Evolutionary conservation across 1,284 basidiomycete genomes (phyloP), one percentile per base, ranked within the genome.

Genomic region (Apiotrichum porosum): DNA sequence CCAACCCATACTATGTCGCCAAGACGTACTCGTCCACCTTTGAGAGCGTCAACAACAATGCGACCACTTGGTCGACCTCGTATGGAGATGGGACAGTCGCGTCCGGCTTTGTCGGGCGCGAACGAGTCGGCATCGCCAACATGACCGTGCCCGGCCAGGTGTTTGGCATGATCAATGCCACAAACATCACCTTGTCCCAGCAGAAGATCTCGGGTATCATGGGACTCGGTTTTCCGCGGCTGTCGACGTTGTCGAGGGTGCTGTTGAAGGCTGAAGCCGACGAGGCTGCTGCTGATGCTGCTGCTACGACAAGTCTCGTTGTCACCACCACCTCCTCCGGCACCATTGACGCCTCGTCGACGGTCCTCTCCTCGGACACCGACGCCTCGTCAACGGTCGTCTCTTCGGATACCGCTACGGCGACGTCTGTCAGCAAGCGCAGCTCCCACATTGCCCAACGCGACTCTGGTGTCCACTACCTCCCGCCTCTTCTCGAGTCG

Each of bases 191-290:
- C 1, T 50, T 74, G 28, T 46, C 57, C 1, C 49, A 54, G 3
- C 68, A 75, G 50, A 62, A 65, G 17, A 65, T 73, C 17, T 69
- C 70, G 6, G 74, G 74, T 3, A 64, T 76, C 21, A 37, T 74
- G 5, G 74, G 74, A 6, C 49, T 76, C 1, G 74, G 73, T 8
- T 75, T 75, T 47, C 69, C 74, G 0, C 56, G 74, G 18, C 47
- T 67, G 34, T 68, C 68, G 19, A 39, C 45, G 0, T 18, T 68
- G 4, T 26, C 60, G 0, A 48, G 54, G 0, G 37, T 34, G 22
- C 37, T 61, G 6, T 44, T 65, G 17, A 22, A 46, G 28, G 15
- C 8, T 17, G 21, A 28, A 6, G 26, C 12, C 26, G 26, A 6
- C 8, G 8, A 28, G 26, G 26, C 8, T 12, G 26, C 12, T 28